Evolutionary conservation across 2,329 filamentous ascomycete species (phyloP), one percentile per base, ranked within the genome.

Genomic region (Aureobasidium sp.): DNA sequence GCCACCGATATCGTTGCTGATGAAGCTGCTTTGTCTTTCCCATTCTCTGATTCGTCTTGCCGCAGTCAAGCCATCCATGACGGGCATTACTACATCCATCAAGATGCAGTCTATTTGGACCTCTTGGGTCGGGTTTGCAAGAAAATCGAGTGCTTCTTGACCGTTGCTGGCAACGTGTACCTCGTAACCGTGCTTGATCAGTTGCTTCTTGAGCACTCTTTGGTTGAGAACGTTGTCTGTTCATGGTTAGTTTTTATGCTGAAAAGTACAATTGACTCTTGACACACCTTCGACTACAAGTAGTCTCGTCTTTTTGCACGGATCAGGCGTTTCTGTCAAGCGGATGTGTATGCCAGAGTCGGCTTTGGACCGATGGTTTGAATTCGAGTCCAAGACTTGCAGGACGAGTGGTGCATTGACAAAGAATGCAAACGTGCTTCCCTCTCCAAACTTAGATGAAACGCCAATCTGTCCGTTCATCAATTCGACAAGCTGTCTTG

Each of bases 41-140:
- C 82, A 81, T 45, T 81, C 76, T n/a, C 88, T 79, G 54, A 91
- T 89, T 61, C 75, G 80, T 47, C 79, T 78, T 10, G 86, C 82
- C 63, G 87, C 89, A 2, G 84, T 84, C 70, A 87, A 82, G 46
- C 87, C 87, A 67, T 90, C 86, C 87, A 90, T 89, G 42, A 89
- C 79, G 0, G 87, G 87, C 87, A 90, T 90, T n/a, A 54, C 60
- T 7, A 57, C n/a, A 37, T 62, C 60, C 54, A 31, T 23, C 15
- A 45, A 9, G 25, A 42, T n/a, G 11, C 13, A 43, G 23, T 42
- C 53, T 1, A 23, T 29, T n/a, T 50, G 33, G 17, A 58, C 15
- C 65, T 45, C 19, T 13, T 58, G 42, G 33, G 19, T 37, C 43
- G 46, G n/a, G 61, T 65, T 61, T n/a, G 68, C 63, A 1, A 70